Evolutionary conservation across 306 rosid species (phyloP).

Genomic region (Cicer cuneatum): DNA sequence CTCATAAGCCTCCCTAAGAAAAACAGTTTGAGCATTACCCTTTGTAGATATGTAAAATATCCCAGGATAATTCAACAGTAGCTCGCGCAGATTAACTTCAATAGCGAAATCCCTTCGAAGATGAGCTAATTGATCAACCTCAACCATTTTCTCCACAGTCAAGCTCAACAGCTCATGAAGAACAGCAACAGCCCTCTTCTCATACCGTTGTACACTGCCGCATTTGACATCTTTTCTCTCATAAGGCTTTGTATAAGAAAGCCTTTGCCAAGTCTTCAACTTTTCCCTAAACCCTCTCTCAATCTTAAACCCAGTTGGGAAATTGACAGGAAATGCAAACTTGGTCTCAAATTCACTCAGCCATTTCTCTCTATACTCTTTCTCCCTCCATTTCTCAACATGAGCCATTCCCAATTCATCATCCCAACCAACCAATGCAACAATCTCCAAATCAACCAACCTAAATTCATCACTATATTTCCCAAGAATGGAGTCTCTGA

Average conservation of each 20-base stretch:
- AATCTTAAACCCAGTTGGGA: slow-evolving; percentile 72
- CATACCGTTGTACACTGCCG: slow-evolving; percentile 66
- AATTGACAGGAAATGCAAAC: slow-evolving; percentile 69
- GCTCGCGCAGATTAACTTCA: slow-evolving; percentile 67
- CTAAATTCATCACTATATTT: slow-evolving; percentile 57
- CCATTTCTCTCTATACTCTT: slow-evolving; percentile 81
- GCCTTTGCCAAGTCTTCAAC: slow-evolving; percentile 86
- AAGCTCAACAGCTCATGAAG: slow-evolving; percentile 83
- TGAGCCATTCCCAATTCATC: slow-evolving; percentile 53
- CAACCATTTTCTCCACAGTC: slow-evolving; percentile 87
- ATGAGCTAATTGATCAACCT: slow-evolving; percentile 73
- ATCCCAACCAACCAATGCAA: slow-evolving; percentile 59
- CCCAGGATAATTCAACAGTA: slow-evolving; percentile 67
- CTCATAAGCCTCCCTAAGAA: slow-evolving; percentile 73
- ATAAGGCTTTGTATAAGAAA: slow-evolving; percentile 71
- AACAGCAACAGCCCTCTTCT: slow-evolving; percentile 78
- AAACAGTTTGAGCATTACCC: slow-evolving; percentile 64
- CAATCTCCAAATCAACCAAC: slow-evolving; percentile 65
- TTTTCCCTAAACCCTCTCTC: slow-evolving; percentile 68
- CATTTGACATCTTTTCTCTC: slow-evolving; percentile 62
- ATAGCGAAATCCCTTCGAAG: slow-evolving; percentile 66
- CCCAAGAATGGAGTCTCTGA: slow-evolving; percentile 68
- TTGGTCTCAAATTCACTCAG: slow-evolving; percentile 75
- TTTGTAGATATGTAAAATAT: slow-evolving; percentile 78
- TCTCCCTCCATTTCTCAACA: slow-evolving; percentile 74